These are phyloP conservation scores for Persicaria tinctoria DNA, from an alignment of 148 eudicot species.

Conservation along the genomic window DNA sequence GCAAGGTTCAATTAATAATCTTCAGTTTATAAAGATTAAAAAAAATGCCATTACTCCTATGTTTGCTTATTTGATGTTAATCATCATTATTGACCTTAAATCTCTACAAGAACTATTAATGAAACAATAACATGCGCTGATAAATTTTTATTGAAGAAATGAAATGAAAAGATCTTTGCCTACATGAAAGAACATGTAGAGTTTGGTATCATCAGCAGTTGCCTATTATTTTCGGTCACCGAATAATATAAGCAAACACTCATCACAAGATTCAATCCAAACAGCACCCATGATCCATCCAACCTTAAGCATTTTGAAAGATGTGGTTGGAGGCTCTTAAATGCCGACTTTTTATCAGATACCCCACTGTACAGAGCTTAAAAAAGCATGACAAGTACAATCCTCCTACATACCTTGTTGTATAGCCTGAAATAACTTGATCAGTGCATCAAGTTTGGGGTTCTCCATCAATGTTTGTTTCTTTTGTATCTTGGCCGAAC, in stretches of 20 bases:
- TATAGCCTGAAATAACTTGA: background rate
- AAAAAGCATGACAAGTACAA: background rate
- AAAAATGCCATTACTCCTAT: background rate
- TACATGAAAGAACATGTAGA: background rate
- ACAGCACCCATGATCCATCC: no score
- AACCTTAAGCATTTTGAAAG: background rate
- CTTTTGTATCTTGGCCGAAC: background rate
- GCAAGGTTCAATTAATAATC: constrained; percentile 10
- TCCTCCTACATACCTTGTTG: background rate
- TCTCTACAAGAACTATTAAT: background rate
- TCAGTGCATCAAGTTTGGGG: background rate
- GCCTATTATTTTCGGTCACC: background rate
- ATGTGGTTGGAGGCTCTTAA: background rate
- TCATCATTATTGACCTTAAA: background rate
- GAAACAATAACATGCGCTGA: no score
- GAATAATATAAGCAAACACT: background rate
- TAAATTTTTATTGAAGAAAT: no score
- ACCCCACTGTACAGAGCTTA: background rate
- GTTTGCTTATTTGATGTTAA: background rate
- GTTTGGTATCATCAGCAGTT: no score
- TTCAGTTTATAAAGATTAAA: background rate
- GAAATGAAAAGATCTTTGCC: no score
- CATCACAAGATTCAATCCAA: background rate
- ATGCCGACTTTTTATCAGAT: background rate
- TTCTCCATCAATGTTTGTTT: background rate